Percentiles rank a stretch among this genome's conserved stretches.
These are phyloP conservation scores for Daldinia bambusicola DNA, from an alignment of 495 filamentous ascomycete species.

Conservation along the genomic window DNA sequence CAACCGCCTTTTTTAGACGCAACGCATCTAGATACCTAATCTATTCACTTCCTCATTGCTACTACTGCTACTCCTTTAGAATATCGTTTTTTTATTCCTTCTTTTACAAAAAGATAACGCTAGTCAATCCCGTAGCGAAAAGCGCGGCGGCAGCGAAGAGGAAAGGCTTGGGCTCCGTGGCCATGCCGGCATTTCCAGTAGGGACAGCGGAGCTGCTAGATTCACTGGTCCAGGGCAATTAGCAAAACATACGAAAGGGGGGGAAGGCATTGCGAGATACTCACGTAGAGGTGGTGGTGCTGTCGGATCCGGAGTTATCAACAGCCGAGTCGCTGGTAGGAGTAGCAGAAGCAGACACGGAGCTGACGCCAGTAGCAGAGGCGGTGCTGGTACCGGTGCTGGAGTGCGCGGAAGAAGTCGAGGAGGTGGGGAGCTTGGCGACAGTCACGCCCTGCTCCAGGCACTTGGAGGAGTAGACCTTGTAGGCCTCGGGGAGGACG, in stretches of 20 bases:
- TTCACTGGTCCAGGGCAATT: slow-evolving; percentile 10
- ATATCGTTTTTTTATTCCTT: background rate
- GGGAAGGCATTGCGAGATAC: background rate
- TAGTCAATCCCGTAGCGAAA: slow-evolving; percentile 41
- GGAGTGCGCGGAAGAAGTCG: slow-evolving; percentile 32
- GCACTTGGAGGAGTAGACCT: slow-evolving; percentile 49
- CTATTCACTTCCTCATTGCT: background rate
- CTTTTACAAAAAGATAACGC: slow-evolving; percentile 39
- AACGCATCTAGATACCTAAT: background rate
- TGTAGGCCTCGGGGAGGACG: slow-evolving; percentile 41
- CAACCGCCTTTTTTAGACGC: slow-evolving; percentile 11
- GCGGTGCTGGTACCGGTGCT: slow-evolving; percentile 24
- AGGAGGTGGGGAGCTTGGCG: slow-evolving; percentile 37
- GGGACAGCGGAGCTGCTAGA: slow-evolving; percentile 23
- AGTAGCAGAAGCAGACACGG: slow-evolving; percentile 26
- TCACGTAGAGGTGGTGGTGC: slow-evolving; percentile 24
- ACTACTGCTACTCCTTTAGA: background rate
- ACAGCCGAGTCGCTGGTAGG: slow-evolving; percentile 18
- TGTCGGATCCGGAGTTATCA: slow-evolving; percentile 20
- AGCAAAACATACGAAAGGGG: slow-evolving; percentile 11
- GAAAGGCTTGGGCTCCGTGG: slow-evolving; percentile 37
- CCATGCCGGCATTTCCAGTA: slow-evolving; percentile 29
- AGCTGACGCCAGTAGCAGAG: slow-evolving; percentile 24
- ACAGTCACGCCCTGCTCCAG: slow-evolving; percentile 48
- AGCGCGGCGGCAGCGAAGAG: slow-evolving; percentile 40